Conservation (phyloP, 208 protist genomes). For the Acanthamoeba divionensis region DNA sequence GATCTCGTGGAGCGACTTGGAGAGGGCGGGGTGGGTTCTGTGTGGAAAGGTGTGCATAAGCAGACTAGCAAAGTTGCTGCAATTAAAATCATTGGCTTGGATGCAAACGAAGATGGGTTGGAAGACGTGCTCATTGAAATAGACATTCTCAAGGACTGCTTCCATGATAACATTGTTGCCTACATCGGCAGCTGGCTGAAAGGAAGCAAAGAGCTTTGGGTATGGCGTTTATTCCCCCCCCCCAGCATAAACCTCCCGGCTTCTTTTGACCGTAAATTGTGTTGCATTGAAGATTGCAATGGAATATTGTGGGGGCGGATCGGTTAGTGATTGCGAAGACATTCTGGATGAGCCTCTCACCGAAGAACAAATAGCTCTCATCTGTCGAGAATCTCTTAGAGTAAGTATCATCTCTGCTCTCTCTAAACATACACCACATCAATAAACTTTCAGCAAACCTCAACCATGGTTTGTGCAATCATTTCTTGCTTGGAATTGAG, state of each 20-base stretch:
- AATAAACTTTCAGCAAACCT: too few species aligned
- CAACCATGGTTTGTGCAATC: too few species aligned
- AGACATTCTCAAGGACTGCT: constrained; percentile 75
- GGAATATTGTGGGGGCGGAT: constrained; percentile 36
- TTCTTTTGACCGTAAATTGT: too few species aligned
- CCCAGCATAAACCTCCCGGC: too few species aligned
- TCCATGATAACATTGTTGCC: constrained; percentile 65
- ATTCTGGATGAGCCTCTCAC: constrained; percentile 60
- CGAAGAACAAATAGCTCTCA: constrained; percentile 65
- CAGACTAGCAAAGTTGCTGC: background rate
- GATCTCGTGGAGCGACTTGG: constrained; percentile 32
- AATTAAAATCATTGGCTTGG: constrained; percentile 20
- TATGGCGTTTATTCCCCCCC: background rate
- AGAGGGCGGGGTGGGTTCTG: background rate
- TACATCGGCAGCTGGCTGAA: constrained; percentile 74
- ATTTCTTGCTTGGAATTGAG: too few species aligned
- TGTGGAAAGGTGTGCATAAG: constrained; percentile 25
- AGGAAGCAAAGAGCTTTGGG: constrained; percentile 64
- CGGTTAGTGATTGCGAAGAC: constrained; percentile 67
- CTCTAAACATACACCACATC: too few species aligned
- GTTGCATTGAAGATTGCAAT: constrained; percentile 21
- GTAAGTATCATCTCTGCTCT: too few species aligned
- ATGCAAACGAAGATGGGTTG: constrained; percentile 71
- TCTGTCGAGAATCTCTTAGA: constrained; percentile 62
- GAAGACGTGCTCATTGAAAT: constrained; percentile 78